Percentiles rank a stretch among this genome's conserved stretches.
phyloP scores from a whole-genome alignment of 2,329 filamentous ascomycete genomes.

The Xylaria sp. region DNA sequence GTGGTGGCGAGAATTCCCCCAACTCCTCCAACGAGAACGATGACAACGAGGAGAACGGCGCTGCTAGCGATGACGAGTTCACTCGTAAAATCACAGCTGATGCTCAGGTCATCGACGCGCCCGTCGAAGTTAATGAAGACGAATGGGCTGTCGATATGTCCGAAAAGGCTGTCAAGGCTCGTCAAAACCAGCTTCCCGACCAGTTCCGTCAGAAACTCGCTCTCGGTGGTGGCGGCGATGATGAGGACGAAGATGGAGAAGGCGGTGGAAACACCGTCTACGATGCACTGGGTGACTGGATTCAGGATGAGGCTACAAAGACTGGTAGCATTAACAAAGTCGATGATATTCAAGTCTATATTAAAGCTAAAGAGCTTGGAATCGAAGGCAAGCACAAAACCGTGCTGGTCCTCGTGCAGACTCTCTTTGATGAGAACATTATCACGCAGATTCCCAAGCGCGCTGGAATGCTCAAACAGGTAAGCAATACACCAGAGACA shows the following conservation, averaged over 20 bases:
- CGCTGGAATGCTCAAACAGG: conserved; percentile 88
- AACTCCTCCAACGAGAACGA: conserved; percentile 66
- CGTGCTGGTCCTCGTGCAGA: conserved; percentile 89
- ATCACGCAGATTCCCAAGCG: conserved; percentile 87
- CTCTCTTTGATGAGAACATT: conserved; percentile 91
- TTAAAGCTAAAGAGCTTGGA: conserved; percentile 96
- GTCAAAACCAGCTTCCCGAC: conserved; percentile 89
- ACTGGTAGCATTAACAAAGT: conserved; percentile 82
- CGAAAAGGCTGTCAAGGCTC: conserved; percentile 92
- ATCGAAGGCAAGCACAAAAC: conserved; percentile 96
- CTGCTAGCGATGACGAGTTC: conserved; percentile 90
- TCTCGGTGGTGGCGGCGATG: conserved; percentile 71
- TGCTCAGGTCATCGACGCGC: conserved; percentile 60
- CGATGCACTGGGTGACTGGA: conserved; percentile 93
- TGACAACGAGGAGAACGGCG: conserved; percentile 69
- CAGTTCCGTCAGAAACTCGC: conserved; percentile 94
- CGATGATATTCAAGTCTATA: conserved; percentile 89
- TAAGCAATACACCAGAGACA: conserved; percentile 53
- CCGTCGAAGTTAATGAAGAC: conserved; percentile 79
- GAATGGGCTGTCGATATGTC: conserved; percentile 98
- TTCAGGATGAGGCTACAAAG: conserved; percentile 76
- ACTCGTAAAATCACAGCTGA: conserved; percentile 81
- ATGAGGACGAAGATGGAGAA: conserved; percentile 84
- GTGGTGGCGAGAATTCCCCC: conserved; percentile 73
- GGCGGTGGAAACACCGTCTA: conserved; percentile 80